phyloP scores from a whole-genome alignment of 73 alveolate species.

The Paramecium caudatum region DNA sequence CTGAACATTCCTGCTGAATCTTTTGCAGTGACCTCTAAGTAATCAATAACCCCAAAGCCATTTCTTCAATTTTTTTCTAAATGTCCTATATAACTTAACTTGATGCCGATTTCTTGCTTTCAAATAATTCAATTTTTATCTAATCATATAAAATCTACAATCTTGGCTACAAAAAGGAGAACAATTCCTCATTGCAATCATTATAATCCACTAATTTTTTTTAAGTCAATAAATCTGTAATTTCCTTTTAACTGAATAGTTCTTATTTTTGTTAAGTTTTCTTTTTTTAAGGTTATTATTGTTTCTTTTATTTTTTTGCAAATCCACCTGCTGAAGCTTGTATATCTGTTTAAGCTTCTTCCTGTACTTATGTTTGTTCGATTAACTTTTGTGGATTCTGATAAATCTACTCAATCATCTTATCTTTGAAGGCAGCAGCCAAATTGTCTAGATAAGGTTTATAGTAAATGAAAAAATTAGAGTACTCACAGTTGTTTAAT shows the following conservation, averaged over 20 bases:
- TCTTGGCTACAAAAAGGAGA: conserved; percentile 22
- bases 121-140: conserved; percentile 49
- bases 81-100: conserved; percentile 22
- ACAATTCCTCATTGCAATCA: conserved; percentile 23
- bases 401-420: conserved; percentile 3
- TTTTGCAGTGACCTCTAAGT: conserved; percentile 44
- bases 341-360: background rate
- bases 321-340: conserved; percentile 68
- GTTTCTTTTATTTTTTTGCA: conserved; percentile 9
- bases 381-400: background rate
- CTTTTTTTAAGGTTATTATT: background rate
- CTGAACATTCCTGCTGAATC: background rate
- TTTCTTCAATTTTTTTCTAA: conserved; percentile 46
- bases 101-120: conserved; percentile 40
- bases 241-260: conserved; percentile 36
- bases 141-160: background rate
- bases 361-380: conserved; percentile 3
- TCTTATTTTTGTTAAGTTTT: conserved; percentile 33
- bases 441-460: conserved; percentile 22
- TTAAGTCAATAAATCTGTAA: background rate
- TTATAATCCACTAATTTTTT: conserved; percentile 1
- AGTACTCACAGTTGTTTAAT: conserved; percentile 10
- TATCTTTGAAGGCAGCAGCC: conserved; percentile 20
- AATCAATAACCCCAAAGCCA: conserved; percentile 44
- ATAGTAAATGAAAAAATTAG: background rate